These are phyloP conservation scores for Claviceps paspali DNA, from an alignment of 2,329 filamentous ascomycete genomes.

Conservation along the genomic window DNA sequence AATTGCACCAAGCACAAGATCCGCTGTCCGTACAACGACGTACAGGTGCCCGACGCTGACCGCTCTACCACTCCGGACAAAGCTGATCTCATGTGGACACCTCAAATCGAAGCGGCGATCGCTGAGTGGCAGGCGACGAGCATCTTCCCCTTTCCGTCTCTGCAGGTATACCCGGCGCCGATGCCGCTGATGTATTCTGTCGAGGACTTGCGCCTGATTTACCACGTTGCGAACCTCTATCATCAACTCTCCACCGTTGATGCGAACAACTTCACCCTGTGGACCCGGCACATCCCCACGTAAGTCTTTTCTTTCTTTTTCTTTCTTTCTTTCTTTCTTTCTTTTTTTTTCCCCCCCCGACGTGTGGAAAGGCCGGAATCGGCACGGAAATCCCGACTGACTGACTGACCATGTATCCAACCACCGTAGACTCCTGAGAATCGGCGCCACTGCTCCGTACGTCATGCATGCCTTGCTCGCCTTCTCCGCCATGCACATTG, in stretches of 20 bases:
- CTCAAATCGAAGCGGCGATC: constrained; percentile 68
- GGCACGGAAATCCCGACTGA: too few species aligned
- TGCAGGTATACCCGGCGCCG: constrained; percentile 61
- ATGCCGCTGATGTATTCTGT: constrained; percentile 57
- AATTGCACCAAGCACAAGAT: constrained; percentile 99
- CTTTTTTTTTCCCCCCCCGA: too few species aligned
- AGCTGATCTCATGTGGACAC: constrained; percentile 68
- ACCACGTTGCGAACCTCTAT: constrained; percentile 77
- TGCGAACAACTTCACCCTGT: constrained; percentile 73
- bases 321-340: too few species aligned
- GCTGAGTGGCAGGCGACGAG: constrained; percentile 73
- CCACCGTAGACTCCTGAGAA: constrained; percentile 44
- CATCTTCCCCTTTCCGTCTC: constrained; percentile 69
- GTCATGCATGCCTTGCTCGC: constrained; percentile 90
- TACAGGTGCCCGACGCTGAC: constrained; percentile 47
- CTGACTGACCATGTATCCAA: too few species aligned
- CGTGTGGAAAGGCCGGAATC: too few species aligned
- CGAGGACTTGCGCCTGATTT: constrained; percentile 74
- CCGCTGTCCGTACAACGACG: constrained; percentile 94
- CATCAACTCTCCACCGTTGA: constrained; percentile 64
- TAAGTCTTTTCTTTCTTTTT: too few species aligned
- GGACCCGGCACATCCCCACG: constrained; percentile 87
- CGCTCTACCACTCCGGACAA: constrained; percentile 45
- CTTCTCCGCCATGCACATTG: constrained; percentile 88
- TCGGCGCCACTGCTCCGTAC: constrained; percentile 68